Base-by-base conservation (phyloP, 2,329 filamentous ascomycete species). In the Beauveria medogensis region DNA sequence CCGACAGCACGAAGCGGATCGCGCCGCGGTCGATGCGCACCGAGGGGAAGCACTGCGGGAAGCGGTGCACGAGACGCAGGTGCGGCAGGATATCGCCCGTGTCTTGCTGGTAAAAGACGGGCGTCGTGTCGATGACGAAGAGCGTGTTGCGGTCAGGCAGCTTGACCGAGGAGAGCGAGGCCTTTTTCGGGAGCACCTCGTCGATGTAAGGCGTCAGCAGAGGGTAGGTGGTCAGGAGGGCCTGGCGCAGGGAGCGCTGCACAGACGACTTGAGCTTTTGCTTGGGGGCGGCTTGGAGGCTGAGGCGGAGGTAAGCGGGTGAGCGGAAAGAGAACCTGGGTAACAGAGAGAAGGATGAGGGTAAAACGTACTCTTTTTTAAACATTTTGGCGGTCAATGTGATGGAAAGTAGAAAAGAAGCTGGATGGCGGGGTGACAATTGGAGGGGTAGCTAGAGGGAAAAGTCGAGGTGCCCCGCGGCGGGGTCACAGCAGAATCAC, bases 201-300 rank as follows among this genome's bases (percentile, higher is more conserved):
- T 99, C 94, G 75, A 97, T 95, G 77, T 91, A 84, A 1, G 91
- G 90, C 67, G 86, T 85, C 56, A 97, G 88, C 56, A 90, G 84
- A 3, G 94, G 94, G 77, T 95, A 97, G 58, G 89, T 89, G 62
- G 91, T 82, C 65, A 94, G 80, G 66, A 97, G 84, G 70, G 90
- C 90, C 69, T 87, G 82, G 68, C 94, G 90, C 69, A 99, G 87
- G 65, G 80, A 84, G 70, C 94, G 90, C 79, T 97, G 92, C 61
- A 91, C 91, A 26, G 92, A 96, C 66, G 93, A 97, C 79, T 97
- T 99, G 76, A 97, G 91, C 81, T 97, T 97, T 68, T 92, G 91
- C 78, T 94, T 96, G 61, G 90, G 87, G 66, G 89, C 85, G 28
- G 88, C 78, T 69, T 86, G 79, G 73, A 96, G 86, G 67, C 90